These are phyloP conservation scores for Entrophospora sp. DNA, from an alignment of 192 early-diverging fungal genomes.

Conservation along the genomic window DNA sequence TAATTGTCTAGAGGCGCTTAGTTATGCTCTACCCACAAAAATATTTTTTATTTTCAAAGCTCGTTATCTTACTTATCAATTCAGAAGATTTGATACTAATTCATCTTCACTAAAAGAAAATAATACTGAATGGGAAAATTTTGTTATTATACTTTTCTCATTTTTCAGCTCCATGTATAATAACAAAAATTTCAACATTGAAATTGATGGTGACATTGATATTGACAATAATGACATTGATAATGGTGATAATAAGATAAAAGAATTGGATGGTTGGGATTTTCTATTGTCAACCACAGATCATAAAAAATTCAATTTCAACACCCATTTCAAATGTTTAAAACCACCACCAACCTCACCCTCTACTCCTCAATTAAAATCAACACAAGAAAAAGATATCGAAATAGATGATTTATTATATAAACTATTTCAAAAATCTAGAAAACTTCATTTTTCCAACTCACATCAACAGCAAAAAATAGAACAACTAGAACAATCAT, in stretches of 20 bases:
- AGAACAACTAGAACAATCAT: conserved; percentile 16
- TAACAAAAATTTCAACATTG: too few species aligned
- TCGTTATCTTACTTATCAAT: conserved; percentile 28
- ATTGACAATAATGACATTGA: too few species aligned
- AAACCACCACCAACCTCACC: too few species aligned
- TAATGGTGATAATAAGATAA: background rate
- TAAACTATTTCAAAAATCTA: background rate
- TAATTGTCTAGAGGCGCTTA: conserved; percentile 28
- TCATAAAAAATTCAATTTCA: too few species aligned
- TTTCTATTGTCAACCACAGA: background rate
- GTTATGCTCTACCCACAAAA: conserved; percentile 27
- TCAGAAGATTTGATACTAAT: too few species aligned
- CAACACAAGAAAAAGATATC: too few species aligned
- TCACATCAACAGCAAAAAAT: too few species aligned
- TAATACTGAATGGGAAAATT: conserved; percentile 37
- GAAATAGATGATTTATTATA: background rate
- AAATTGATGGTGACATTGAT: too few species aligned
- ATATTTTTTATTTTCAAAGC: conserved; percentile 24
- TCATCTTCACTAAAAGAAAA: too few species aligned
- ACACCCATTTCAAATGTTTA: too few species aligned
- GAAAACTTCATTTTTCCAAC: conserved; percentile 20
- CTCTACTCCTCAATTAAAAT: too few species aligned
- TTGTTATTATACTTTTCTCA: conserved; percentile 28
- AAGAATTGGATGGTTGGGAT: background rate
- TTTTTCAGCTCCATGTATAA: conserved; percentile 21